Conservation (phyloP, 345 rosid genomes). For the Rhodomyrtus tomentosa region DNA sequence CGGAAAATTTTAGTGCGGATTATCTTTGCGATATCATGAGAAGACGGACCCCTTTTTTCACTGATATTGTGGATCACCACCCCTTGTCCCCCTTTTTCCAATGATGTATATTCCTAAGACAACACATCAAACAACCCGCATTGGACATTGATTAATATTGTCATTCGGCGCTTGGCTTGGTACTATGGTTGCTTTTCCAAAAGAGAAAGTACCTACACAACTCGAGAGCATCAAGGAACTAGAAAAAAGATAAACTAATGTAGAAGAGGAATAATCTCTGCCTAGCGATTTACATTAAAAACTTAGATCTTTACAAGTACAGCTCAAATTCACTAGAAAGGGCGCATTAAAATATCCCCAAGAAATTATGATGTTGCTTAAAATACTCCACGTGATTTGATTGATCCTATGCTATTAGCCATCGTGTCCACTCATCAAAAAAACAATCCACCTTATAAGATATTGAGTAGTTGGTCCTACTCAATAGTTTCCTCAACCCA, state of each 20-base stretch:
- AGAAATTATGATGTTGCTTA: neutral
- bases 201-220: neutral
- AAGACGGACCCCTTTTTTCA: neutral
- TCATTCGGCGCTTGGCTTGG: neutral
- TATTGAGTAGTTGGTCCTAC: neutral
- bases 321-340: neutral
- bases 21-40: neutral
- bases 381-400: neutral
- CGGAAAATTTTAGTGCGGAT: neutral
- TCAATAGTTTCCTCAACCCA: neutral
- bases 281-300: neutral
- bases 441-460: neutral
- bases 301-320: neutral
- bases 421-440: neutral
- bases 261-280: neutral
- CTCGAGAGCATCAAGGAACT: neutral
- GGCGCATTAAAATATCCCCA: neutral
- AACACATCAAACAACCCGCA: neutral
- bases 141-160: neutral
- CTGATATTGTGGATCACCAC: neutral
- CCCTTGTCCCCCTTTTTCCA: neutral
- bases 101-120: neutral
- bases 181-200: neutral
- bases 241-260: neutral
- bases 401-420: neutral